Percentiles rank a stretch among this genome's conserved stretches.
phyloP scores from a whole-genome alignment of 2,329 filamentous ascomycete species.

The Arthrobotrys pseudoclavata region DNA sequence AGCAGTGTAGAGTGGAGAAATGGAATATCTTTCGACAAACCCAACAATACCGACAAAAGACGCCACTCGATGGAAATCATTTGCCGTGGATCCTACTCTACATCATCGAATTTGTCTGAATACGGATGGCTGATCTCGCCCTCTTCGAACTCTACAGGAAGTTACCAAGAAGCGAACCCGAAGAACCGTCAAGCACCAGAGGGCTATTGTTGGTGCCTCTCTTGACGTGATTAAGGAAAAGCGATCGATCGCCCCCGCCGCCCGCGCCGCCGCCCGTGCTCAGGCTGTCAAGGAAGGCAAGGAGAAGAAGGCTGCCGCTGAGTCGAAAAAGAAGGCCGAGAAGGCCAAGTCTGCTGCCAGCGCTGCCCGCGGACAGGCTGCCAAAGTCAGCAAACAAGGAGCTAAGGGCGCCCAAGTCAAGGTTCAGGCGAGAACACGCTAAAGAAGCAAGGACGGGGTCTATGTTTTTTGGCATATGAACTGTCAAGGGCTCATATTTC shows the following conservation, averaged over 20 bases:
- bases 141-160: constrained; percentile 75
- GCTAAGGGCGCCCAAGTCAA: constrained; percentile 90
- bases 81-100: constrained; percentile 12
- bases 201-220: constrained; percentile 98
- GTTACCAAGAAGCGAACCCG: constrained; percentile 99
- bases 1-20: neutral
- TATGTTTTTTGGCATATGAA: constrained; percentile 60
- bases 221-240: constrained; percentile 99
- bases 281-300: constrained; percentile 97
- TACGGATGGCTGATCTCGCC: constrained; percentile 58
- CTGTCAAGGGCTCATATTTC: constrained; percentile 56
- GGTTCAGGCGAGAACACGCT: constrained; percentile 88
- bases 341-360: constrained; percentile 92
- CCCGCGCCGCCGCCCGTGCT: constrained; percentile 88
- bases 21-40: neutral
- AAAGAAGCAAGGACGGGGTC: constrained; percentile 67
- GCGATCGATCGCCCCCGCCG: constrained; percentile 93
- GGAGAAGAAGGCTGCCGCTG: constrained; percentile 93
- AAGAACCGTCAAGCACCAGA: constrained; percentile 97
- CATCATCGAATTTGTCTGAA: neutral
- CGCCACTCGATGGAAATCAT: neutral
- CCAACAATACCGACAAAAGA: neutral
- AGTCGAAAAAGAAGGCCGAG: constrained; percentile 97
- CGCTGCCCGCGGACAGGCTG: constrained; percentile 79
- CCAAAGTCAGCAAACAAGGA: constrained; percentile 95